Evolutionary conservation across 768 basidiomycete species (phyloP).

Genomic region (Dentipellis fragilis): DNA sequence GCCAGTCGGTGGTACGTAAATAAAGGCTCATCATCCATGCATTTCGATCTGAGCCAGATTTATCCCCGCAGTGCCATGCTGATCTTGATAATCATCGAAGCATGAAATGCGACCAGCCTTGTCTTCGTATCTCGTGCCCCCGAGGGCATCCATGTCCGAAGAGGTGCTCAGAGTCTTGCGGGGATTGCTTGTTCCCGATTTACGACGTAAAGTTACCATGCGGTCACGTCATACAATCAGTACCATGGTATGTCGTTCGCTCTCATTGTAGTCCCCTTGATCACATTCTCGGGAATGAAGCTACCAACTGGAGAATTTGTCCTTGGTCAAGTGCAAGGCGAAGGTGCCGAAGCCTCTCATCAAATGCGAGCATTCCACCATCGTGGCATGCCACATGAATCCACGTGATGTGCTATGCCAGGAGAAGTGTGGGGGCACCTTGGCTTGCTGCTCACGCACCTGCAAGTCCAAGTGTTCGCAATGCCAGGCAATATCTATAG

Average conservation of each 20-base stretch:
- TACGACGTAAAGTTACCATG: slow-evolving; percentile 18
- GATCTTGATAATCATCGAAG: slow-evolving; percentile 15
- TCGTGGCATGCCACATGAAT: slow-evolving; percentile 12
- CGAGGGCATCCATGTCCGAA: slow-evolving; percentile 18
- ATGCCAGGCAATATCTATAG: slow-evolving; percentile 17
- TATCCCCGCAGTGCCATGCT: slow-evolving; percentile 12
- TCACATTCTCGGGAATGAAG: too few relatives aligned
- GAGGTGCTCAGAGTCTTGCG: slow-evolving; percentile 20
- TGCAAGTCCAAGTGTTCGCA: slow-evolving; percentile 22
- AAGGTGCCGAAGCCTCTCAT: slow-evolving; percentile 18
- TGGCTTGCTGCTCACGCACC: slow-evolving; percentile 20
- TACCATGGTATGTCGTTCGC: slow-evolving; percentile 19
- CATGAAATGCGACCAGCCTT: slow-evolving; percentile 17
- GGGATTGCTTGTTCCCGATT: slow-evolving; percentile 18
- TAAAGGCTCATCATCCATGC: background rate
- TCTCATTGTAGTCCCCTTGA: background rate
- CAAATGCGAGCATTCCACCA: slow-evolving; percentile 21
- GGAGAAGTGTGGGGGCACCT: slow-evolving; percentile 15
- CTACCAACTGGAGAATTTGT: slow-evolving; percentile 15
- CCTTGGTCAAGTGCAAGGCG: slow-evolving; percentile 15
- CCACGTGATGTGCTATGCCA: slow-evolving; percentile 14
- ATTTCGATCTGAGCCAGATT: background rate
- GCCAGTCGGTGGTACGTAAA: slow-evolving; percentile 17
- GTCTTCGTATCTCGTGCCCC: slow-evolving; percentile 13
- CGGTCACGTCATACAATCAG: slow-evolving; percentile 13